Evolutionary conservation across 345 rosid genomes (phyloP).

Genomic region (Psidium friedrichsthalianum): DNA sequence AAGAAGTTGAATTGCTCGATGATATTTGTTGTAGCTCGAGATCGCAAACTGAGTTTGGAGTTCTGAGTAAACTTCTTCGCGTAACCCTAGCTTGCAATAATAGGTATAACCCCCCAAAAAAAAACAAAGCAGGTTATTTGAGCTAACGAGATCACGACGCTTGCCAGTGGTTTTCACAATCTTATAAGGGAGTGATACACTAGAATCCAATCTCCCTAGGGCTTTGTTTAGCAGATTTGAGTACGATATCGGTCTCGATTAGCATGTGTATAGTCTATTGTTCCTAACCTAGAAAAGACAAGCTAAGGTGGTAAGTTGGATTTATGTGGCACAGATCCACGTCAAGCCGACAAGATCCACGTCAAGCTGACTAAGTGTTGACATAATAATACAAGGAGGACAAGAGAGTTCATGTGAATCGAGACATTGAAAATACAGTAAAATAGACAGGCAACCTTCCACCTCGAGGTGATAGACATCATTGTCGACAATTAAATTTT

Average conservation of each 20-base stretch:
- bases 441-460: not conserved
- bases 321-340: not conserved
- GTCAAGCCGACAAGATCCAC: not conserved
- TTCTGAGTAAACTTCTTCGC: not conserved
- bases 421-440: not conserved
- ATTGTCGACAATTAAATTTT: not conserved
- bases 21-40: not conserved
- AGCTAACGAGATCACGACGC: not conserved
- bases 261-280: not conserved
- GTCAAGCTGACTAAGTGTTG: not conserved
- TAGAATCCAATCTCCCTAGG: not conserved
- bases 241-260: not conserved
- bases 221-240: not conserved
- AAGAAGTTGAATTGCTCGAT: not conserved
- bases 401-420: not conserved
- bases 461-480: not conserved
- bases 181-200: not conserved
- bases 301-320: not conserved
- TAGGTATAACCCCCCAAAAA: not conserved
- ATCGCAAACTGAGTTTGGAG: not conserved
- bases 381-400: not conserved
- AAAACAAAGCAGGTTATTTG: not conserved
- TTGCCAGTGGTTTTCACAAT: not conserved
- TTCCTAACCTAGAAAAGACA: not conserved
- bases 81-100: not conserved